Evolutionary conservation across 352 stramenopile genomes (phyloP), one percentile per base, ranked within the genome.

Genomic region (Pythium dissimile): DNA sequence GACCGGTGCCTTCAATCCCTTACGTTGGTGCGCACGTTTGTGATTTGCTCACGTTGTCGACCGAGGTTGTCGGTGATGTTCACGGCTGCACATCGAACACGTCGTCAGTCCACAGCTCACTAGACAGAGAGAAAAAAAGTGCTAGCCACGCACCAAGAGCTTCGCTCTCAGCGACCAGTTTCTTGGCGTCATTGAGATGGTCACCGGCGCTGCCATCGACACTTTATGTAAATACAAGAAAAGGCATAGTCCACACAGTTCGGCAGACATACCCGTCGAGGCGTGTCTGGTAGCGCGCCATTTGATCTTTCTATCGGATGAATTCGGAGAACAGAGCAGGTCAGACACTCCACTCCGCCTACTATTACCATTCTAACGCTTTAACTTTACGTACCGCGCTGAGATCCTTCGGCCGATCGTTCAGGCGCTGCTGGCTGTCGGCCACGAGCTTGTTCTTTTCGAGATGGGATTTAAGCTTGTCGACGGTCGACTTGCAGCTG

Each of bases 381-480:
- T 42, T n/a, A 39, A 11, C 5, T 2, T 16, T 12, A 59, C 67
- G 47, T 62, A 80, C 72, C 37, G 66, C 54, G 37, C 54, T 77
- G 42, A 73, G 60, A 44, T 75, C 65, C 30, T 75, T 63, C 24
- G 73, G 69, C 55, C 69, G 63, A 23, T 74, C 62, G 42, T 68
- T 59, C 44, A 84, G 71, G 6, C 83, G 82, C 64, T 92, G 76
- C 52, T 89, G 69, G 45, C 78, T 88, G 49, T 86, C 73, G 18
- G 67, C 82, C 49, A 92, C 75, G 37, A 94, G 73, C 53, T 90
- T 88, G 27, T 80, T 81, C 44, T 80, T 78, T 30, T 92, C 81
- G 11, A 94, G 57, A 45, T 80, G 82, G 13, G 82, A 85, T 63
- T 94, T 94, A 56, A 94, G 84, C 66, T 92, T 92, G 51, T 94